Evolutionary conservation across 1,284 basidiomycete species (phyloP), one percentile per base, ranked within the genome.

Genomic region (Ustilago hordei): DNA sequence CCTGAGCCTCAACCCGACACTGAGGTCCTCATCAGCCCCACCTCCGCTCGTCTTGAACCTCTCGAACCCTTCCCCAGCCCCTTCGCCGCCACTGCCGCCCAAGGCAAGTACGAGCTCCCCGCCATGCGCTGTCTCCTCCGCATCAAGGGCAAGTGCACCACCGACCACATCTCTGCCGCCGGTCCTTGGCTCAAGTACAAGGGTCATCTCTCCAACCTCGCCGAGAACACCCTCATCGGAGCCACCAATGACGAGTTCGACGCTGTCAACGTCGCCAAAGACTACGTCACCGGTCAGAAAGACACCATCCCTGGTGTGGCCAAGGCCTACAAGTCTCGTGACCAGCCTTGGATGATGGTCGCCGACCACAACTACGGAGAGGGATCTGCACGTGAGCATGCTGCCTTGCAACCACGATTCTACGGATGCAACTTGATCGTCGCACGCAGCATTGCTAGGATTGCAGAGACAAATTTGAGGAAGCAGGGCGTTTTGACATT

Each of bases 331-430:
- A 82, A 78, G 53, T 77, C 81, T 15, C 82, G 85, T 32, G 66
- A 68, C 12, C 86, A 87, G 80, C 84, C 85, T 91, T 99, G 96
- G 95, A 93, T 95, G 81, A 88, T 99, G 55, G 89, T 99, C 38
- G 95, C 97, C 1, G 97, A 99, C 85, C 87, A 83, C 81, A 87
- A 87, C 87, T 97, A 99, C 86, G 97, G 97, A 5, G 97, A 99
- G 87, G 97, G 96, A 86, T 95, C 93, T 77, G 95, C 95, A n/a
- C 91, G 97, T 69, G 97, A 99, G 87, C 97, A 99, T 87, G 97
- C 97, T 38, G 95, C 95, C 15, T 89, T 99, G 38, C 97, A 99
- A 86, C 97, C 96, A 55, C 91, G 97, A 15, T 97, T 96, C 89
- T 96, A 97, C 84, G 94, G 93, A 28, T 85, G 83, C 78, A 86